Base-by-base conservation (phyloP, 2,329 filamentous ascomycete genomes). In the Ceratocystis diversiconidia region DNA sequence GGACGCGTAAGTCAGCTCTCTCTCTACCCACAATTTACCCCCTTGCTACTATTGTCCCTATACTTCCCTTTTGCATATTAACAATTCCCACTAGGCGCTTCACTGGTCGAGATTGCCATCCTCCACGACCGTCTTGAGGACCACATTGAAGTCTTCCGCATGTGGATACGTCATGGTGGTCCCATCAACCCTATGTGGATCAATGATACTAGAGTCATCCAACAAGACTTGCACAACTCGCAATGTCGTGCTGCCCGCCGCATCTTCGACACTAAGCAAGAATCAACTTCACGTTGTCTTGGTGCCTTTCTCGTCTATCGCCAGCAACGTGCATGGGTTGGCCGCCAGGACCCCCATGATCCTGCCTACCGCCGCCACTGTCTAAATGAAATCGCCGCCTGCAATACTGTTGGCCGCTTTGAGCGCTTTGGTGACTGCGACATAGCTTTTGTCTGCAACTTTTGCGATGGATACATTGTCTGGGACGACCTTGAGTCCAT, bases 381-480 rank as follows among this genome's bases (percentile, higher is more conserved):
- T 61, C 72, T 79, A 17, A 79, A 82, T 66, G 81, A 81, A 71
- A 74, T 83, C 4, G 74, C 75, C 36, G 73, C 76, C 28, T 84
- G 82, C 73, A 81, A 81, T 69, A 71, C 72, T 3, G 75, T 81
- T 1, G 82, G 82, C n/a, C 75, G 76, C 32, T 84, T 84, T 68
- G 79, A 83, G 72, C 77, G 81, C 15, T 79, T 84, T 63, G 80
- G 78, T 52, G 79, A 82, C 41, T 71, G 73, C 48, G 81, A 84
- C 67, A 76, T 83, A 61, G 81, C 79, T 6, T 85, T 84, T 70
- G 75, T 83, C 6, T 85, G 82, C 74, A 81, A 85, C 73, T 85
- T 80, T 70, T 85, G 82, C 73, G 82, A 84, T 70, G 82, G 82
- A 1, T 81, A 82, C 70, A 73, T 85, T 28, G 73, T 85, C 25